Evolutionary conservation across 2,329 filamentous ascomycete genomes (phyloP), one percentile per base, ranked within the genome.

Genomic region (Albophoma yamanashiensis): DNA sequence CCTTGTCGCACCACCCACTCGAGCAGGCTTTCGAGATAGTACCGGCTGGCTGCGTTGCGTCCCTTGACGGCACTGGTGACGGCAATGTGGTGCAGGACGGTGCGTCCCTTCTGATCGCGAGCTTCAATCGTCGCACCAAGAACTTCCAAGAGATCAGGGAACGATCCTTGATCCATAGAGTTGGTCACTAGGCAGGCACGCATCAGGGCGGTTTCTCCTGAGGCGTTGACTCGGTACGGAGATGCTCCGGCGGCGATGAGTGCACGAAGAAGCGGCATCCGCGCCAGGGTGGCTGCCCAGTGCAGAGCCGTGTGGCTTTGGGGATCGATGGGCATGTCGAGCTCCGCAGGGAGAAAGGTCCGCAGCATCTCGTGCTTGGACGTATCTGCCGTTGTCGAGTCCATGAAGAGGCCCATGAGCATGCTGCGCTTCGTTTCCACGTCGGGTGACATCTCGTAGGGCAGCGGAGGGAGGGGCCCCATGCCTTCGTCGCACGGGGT

Each of bases 31-130:
- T 99, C 94, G 2, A 99, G 84, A 68, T 99, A 99, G 71, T 97
- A 97, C 65, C 93, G 90, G 71, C 92, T 96, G 27, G 94, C 93
- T 50, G 91, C 87, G 61, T 91, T 92, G 56, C 94, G 86, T 8
- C 93, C 93, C 71, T 96, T 96, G 67, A 97, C 94, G 8, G 92
- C 94, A 63, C 92, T 97, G 20, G 94, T 95, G 40, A 97, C 86
- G 6, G 94, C 92, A 67, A 99, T 97, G 70, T 99, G 94, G 70
- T 99, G 94, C 31, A 99, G 78, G 17, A 97, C 92, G 0, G 93
- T 97, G 43, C 94, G 83, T 11, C 92, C 92, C 72, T 92, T 92
- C 53, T 89, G 85, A 71, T 99, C 94, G 27, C 91, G 84, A 52
- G 96, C 86, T 66, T 97, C 92, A 63, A 99, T 95, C 0, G 93